A percentile compares a stretch with the other conserved stretches of the same genome.
phyloP scores from a whole-genome alignment of 2,329 filamentous ascomycete genomes.

The Cucurbitaria berberidis region DNA sequence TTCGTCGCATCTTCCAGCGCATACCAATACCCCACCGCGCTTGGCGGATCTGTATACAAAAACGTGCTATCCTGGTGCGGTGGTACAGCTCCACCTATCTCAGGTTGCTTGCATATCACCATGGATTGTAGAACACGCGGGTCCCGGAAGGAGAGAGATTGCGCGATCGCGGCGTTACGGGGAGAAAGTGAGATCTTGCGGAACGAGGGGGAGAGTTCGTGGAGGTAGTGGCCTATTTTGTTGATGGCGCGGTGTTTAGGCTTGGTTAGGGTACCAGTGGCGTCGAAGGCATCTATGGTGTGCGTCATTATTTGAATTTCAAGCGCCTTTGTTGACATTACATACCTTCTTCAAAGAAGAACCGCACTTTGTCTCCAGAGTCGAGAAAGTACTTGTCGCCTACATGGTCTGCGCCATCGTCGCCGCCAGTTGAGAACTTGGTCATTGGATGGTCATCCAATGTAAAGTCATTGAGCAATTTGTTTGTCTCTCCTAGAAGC shows the following conservation, averaged over 20 bases:
- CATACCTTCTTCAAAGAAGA: constrained; percentile 87
- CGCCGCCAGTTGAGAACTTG: constrained; percentile 85
- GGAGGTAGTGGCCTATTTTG: constrained; percentile 60
- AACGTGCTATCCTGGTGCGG: constrained; percentile 94
- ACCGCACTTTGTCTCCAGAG: constrained; percentile 89
- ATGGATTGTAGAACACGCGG: constrained; percentile 88
- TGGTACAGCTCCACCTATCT: constrained; percentile 90
- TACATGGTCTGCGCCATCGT: constrained; percentile 72
- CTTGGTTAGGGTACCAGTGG: constrained; percentile 68
- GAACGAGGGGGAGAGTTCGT: constrained; percentile 55
- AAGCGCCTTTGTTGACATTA: background rate
- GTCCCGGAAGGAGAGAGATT: constrained; percentile 74
- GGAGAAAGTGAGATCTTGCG: constrained; percentile 60
- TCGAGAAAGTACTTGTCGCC: constrained; percentile 93
- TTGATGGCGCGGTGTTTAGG: constrained; percentile 88
- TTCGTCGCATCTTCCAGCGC: constrained; percentile 89
- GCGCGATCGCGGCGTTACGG: constrained; percentile 69
- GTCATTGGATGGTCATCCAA: constrained; percentile 90
- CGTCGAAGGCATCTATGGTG: constrained; percentile 73
- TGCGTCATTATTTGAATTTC: background rate
- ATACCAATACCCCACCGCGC: constrained; percentile 96
- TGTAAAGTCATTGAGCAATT: constrained; percentile 75
- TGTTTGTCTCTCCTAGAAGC: constrained; percentile 76
- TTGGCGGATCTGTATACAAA: constrained; percentile 85
- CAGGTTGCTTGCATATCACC: constrained; percentile 98